These are phyloP conservation scores for Blastobotrys attinorum DNA, from an alignment of 805 yeast genomes.

Conservation along the genomic window DNA sequence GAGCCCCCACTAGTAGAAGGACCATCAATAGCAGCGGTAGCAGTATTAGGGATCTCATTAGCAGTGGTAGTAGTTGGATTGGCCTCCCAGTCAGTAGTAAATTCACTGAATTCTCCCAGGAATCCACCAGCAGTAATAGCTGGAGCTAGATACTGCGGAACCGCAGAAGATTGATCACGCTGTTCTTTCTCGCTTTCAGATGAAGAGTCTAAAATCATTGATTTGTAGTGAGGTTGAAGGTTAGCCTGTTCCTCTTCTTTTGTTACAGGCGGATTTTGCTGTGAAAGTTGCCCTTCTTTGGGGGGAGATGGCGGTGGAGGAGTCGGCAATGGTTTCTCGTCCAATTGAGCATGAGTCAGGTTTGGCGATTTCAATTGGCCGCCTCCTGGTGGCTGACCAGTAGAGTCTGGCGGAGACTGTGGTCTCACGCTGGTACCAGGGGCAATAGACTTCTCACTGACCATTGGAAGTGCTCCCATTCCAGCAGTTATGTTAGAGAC, in stretches of 20 bases:
- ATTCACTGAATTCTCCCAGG: not conserved
- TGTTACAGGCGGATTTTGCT: not conserved
- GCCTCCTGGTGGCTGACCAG: not conserved
- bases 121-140: too few relatives aligned
- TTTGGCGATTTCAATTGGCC: not conserved
- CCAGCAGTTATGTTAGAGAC: not conserved
- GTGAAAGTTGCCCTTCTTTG: not conserved
- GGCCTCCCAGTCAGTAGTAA: not conserved
- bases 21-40: not conserved
- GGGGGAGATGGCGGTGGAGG: not conserved
- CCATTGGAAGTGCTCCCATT: not conserved
- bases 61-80: not conserved
- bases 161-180: not conserved
- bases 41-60: not conserved
- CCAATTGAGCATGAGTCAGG: not conserved
- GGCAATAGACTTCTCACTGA: not conserved
- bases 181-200: not conserved
- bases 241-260: not conserved
- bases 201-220: not conserved
- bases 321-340: constrained; percentile 1
- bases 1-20: not conserved
- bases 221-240: not conserved
- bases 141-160: too few relatives aligned
- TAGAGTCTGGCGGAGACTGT: too few relatives aligned
- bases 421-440: not conserved